Evolutionary conservation across 2,329 filamentous ascomycete species (phyloP).

Genomic region (Cercospora nicotianae): DNA sequence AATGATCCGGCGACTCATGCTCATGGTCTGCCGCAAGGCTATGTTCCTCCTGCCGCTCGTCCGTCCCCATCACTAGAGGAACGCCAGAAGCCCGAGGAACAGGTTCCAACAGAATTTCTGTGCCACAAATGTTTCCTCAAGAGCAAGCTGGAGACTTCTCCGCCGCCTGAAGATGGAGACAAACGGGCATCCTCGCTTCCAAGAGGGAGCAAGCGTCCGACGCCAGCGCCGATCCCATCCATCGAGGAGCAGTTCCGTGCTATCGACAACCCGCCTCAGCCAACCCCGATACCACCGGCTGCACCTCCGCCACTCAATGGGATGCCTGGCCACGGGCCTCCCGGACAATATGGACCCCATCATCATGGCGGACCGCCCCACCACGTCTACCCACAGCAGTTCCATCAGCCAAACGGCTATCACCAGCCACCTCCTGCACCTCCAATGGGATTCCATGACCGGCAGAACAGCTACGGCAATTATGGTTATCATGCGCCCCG

Average conservation of each 20-base stretch:
- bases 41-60: slow-evolving; percentile 27
- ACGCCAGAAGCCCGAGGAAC: slow-evolving; percentile 16
- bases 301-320: slow-evolving; percentile 22
- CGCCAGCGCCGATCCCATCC: slow-evolving; percentile 21
- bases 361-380: slow-evolving; percentile 22
- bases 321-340: slow-evolving; percentile 19
- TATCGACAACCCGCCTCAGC: slow-evolving; percentile 33
- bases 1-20: slow-evolving; percentile 30
- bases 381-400: slow-evolving; percentile 31
- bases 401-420: slow-evolving; percentile 32
- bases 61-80: slow-evolving; percentile 22
- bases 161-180: slow-evolving; percentile 36
- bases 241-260: slow-evolving; percentile 31
- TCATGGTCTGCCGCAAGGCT: slow-evolving; percentile 29
- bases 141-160: slow-evolving; percentile 42
- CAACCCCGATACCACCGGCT: slow-evolving; percentile 17
- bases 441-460: slow-evolving; percentile 25
- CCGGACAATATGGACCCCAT: slow-evolving; percentile 15
- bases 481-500: slow-evolving; percentile 22
- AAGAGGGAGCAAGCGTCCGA: slow-evolving; percentile 28
- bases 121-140: slow-evolving; percentile 54
- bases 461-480: slow-evolving; percentile 27
- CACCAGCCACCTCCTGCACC: slow-evolving; percentile 19
- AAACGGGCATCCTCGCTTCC: slow-evolving; percentile 31
- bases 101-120: slow-evolving; percentile 37